Evolutionary conservation across 2,329 filamentous ascomycete genomes (phyloP), one percentile per base, ranked within the genome.

Genomic region (Nemania sp.): DNA sequence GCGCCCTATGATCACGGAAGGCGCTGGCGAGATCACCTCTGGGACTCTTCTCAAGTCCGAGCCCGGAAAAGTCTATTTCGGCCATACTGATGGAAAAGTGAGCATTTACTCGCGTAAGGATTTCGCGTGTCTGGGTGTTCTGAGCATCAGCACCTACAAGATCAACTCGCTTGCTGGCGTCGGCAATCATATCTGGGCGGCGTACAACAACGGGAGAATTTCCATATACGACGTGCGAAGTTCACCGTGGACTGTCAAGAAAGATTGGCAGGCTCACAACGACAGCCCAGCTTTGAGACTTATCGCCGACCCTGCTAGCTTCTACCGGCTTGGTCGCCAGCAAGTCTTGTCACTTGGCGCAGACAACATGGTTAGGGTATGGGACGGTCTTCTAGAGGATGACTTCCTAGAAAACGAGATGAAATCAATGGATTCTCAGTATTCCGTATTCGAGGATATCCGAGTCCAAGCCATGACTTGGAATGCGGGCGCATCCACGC

Each of bases 401-500:
- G 94, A 97, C 72, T 97, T 91, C 88, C 79, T 97, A n/a, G 92
- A 97, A 72, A 78, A 80, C 30, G 84, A 90, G 59, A 96, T 99
- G 91, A 91, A 95, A 67, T 80, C 82, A 26, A 84, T 86, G 57
- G 92, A 97, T 65, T 78, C 82, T 0, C 83, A 94, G 43, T 97
- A 90, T 68, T 97, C 92, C 75, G 80, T 83, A 23, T 96, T 97
- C 70, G 81, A 91, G 49, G 86, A 95, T 64, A 78, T 97, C 52
- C 87, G 84, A 43, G 86, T 89, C 11, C 77, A 91, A 31, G 83
- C 96, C 22, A 81, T 97, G 77, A 97, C 92, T 0, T 99, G 94
- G 94, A 99, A 99, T 69, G 93, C 92, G 1, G 94, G 94, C 1
- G 94, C 94, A n/a, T 88, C 88, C 14, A 96, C 94, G n/a, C 94